These are phyloP conservation scores for Blastobotrys ciferrii DNA, from an alignment of 1,139 yeast species.

Conservation along the genomic window DNA sequence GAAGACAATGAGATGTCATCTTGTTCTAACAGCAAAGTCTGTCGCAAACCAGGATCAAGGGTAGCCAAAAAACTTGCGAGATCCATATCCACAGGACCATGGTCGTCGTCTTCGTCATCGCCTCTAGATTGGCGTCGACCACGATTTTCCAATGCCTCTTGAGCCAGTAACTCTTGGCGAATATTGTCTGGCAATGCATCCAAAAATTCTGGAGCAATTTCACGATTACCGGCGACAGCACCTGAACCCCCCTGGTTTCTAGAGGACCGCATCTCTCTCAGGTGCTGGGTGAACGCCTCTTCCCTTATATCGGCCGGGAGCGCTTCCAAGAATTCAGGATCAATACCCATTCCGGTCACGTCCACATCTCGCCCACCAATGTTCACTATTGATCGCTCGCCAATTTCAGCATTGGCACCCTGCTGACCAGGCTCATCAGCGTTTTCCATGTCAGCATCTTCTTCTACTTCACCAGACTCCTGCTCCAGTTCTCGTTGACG, in stretches of 20 bases:
- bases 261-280: slow-evolving; percentile 52
- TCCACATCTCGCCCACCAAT: slow-evolving; percentile 82
- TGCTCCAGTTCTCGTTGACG: slow-evolving; percentile 8
- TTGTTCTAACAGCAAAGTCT: slow-evolving; percentile 37
- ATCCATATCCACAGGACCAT: slow-evolving; percentile 30
- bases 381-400: slow-evolving; percentile 63
- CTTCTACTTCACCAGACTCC: slow-evolving; percentile 18
- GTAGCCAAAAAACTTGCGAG: slow-evolving; percentile 36
- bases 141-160: slow-evolving; percentile 43
- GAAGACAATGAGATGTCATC: slow-evolving; percentile 35
- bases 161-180: slow-evolving; percentile 69
- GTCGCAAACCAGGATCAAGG: slow-evolving; percentile 38
- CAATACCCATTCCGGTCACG: slow-evolving; percentile 86
- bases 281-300: slow-evolving; percentile 85
- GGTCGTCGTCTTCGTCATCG: slow-evolving; percentile 31
- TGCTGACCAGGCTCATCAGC: slow-evolving; percentile 17
- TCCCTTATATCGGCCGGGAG: slow-evolving; percentile 92
- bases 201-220: slow-evolving; percentile 77
- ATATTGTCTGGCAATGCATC: slow-evolving; percentile 77
- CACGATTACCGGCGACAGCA: slow-evolving; percentile 42
- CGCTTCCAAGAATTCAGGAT: slow-evolving; percentile 86
- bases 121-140: slow-evolving; percentile 10
- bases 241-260: slow-evolving; percentile 37
- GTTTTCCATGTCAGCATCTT: slow-evolving; percentile 18
- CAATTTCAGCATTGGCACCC: slow-evolving; percentile 16